Evolutionary conservation across 2,329 filamentous ascomycete species (phyloP), one percentile per base, ranked within the genome.

Genomic region (Pyrenophora tritici-repentis): DNA sequence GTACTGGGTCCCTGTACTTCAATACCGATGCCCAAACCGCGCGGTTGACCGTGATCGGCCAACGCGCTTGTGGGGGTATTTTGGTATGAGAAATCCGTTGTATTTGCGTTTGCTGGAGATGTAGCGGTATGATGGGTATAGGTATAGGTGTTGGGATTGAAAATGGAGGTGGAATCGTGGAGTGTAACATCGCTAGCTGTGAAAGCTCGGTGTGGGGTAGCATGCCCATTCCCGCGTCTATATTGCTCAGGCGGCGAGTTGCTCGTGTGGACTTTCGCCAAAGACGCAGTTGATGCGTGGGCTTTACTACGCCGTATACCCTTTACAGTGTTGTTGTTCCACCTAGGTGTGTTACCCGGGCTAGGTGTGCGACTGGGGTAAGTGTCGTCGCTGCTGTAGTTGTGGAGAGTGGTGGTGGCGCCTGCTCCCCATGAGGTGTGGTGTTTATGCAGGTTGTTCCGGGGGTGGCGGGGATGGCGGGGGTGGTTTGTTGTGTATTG

Each of bases 401-500:
- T 31, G 37, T 33, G 32, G 31, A 50, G 8, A 2, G 50, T 49
- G 9, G 53, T 49, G n/a, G 24, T 32, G 5, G n/a, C n/a, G n/a
- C n/a, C n/a, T n/a, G n/a, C n/a, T n/a, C 40, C 49, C 49, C 56
- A 60, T 1, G 52, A 53, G 17, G n/a, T 17, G 10, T 42, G 44
- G 10, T 43, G 56, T 4, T 48, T 47, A 24, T 56, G 49, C 18
- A 53, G 42, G 32, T 45, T 53, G 31, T 26, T 3, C 1, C 50
- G 49, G 3, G 43, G 47, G 36, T 47, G 43, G 36, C 18, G 36
- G 3, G 43, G 45, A 46, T 46, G 43, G 26, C 18, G 35, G 14
- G n/a, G n/a, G n/a, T n/a, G n/a, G n/a, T n/a, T n/a, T n/a, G 9
- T 47, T 1, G 44, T 56, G 32, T 60, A 47, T 31, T 53, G 42